Base-by-base conservation (phyloP, 2,329 filamentous ascomycete species). In the Xylariaceae sp. region DNA sequence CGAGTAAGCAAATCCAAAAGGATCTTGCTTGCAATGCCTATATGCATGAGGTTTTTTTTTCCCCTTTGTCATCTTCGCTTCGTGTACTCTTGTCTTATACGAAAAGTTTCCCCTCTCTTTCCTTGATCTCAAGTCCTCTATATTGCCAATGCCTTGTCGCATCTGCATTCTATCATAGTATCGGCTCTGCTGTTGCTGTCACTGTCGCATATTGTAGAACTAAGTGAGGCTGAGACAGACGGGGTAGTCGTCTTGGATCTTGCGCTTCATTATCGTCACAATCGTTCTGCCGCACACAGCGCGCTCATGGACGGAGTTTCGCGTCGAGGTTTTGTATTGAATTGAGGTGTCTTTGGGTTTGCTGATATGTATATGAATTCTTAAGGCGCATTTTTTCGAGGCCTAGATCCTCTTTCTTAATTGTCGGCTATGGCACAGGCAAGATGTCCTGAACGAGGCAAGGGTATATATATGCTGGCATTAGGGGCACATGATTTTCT, bases 121-220 rank as follows among this genome's bases (percentile, higher is more conserved):
- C 33, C 33, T 53, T 21, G 27, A 10, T 24, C n/a, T n/a, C n/a
- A n/a, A n/a, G n/a, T n/a, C n/a, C n/a, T n/a, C n/a, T n/a, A n/a
- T n/a, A n/a, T n/a, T n/a, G n/a, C n/a, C n/a, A n/a, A n/a, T n/a
- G n/a, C n/a, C n/a, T n/a, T n/a, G n/a, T n/a, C n/a, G n/a, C n/a
- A n/a, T n/a, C n/a, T n/a, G n/a, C n/a, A n/a, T n/a, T n/a, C n/a
- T n/a, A n/a, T 30, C 18, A 39, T 32, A 11, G 20, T 30, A 33
- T 29, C 21, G 11, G 45, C 20, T 16, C 40, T 21, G 15, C 13
- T 32, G 20, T 48, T 30, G 20, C 32, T 10, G 16, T 39, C 29
- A 26, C 15, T n/a, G 32, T 16, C 23, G 46, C 54, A 50, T 44
- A 7, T 35, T 52, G 37, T 56, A 56, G 48, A 56, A 56, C 27